Evolutionary conservation across 2,329 filamentous ascomycete genomes (phyloP), one percentile per base, ranked within the genome.

Genomic region (Sclerotinia minor): DNA sequence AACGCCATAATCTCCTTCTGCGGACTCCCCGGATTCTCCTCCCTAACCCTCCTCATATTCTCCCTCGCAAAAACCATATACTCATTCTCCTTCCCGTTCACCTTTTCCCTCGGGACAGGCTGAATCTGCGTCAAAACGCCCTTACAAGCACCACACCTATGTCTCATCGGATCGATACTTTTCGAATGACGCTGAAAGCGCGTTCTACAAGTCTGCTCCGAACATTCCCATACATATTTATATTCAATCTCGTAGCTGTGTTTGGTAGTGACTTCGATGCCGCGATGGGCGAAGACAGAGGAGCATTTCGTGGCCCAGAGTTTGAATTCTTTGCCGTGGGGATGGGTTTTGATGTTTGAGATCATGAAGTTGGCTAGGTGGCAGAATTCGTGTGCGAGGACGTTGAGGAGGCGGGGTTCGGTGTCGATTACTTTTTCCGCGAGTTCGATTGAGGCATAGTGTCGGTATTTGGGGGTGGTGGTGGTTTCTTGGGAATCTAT

Each of bases 301-400:
- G 80, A 85, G 78, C 81, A 86, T 77, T 82, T 85, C 63, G 77
- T 74, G 5, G 83, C 89, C 88, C 92, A 97, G 1, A 79, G 76
- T 78, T 96, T 94, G 83, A 97, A 97, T 73, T 92, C 90, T 17
- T 85, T 84, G 29, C 94, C 94, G 76, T 97, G 94, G 0, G 93
- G 92, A 70, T 91, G 89, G 67, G 87, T 88, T 54, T 86, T 89
- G 47, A 94, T 81, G 47, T 89, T 87, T 60, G 85, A 89, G 71
- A 98, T 82, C 87, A 98, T 96, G 78, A 94, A 97, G 74, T 93
- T 96, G 54, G 92, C 89, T 1, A 98, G 81, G 76, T 99, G 95
- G 78, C 95, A 98, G 81, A 95, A 98, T 75, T 99, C 95, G 77
- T 99, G 95, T 0, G 94, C 92, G n/a, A 98, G 80, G 0, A 95